Evolutionary conservation across 1,139 yeast genomes (phyloP), one percentile per base, ranked within the genome.

Genomic region (Geotrichum fermentans): DNA sequence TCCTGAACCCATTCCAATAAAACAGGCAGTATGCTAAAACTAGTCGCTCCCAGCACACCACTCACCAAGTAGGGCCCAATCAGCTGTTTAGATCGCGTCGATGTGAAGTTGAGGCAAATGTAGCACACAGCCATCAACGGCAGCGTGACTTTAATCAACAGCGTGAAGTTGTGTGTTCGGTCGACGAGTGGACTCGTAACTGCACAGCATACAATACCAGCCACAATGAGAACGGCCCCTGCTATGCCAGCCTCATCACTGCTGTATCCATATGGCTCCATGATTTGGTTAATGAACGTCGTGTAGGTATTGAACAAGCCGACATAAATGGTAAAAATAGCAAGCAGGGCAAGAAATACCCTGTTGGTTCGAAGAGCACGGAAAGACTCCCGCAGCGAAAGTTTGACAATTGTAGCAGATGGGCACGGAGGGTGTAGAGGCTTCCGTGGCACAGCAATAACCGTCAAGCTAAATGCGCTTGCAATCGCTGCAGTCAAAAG

Each of bases 241-340:
- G 66, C 63, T 34, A 58, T 57, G 21, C 70, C 70, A 7, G 70
- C 70, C 32, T 64, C 61, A 50, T 64, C 61, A 20, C 63, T 50
- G 8, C 62, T 42, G 52, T 63, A 66, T 17, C 70, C 70, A 43
- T 62, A 65, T 2, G 70, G 70, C 33, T 50, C 57, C 66, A 67
- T 59, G 48, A 66, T 62, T 49, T 66, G 70, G 55, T 63, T 58
- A 40, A 60, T 60, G 41, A 61, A 62, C 21, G 69, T 62, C 17
- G 67, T 56, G 51, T 62, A 65, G 14, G 70, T 62, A 49, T 66
- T 66, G 59, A 66, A 66, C 45, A 64, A 60, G n/a, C 69, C 70
- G 26, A 66, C 70, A 43, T 62, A 65, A 45, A 64, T 54, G 18
- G 68, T 55, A 45, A 66, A 66, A 58, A 64, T 56, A 47, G 51